These are phyloP conservation scores for Boletus insuetus DNA, from an alignment of 768 basidiomycete genomes.

Conservation along the genomic window DNA sequence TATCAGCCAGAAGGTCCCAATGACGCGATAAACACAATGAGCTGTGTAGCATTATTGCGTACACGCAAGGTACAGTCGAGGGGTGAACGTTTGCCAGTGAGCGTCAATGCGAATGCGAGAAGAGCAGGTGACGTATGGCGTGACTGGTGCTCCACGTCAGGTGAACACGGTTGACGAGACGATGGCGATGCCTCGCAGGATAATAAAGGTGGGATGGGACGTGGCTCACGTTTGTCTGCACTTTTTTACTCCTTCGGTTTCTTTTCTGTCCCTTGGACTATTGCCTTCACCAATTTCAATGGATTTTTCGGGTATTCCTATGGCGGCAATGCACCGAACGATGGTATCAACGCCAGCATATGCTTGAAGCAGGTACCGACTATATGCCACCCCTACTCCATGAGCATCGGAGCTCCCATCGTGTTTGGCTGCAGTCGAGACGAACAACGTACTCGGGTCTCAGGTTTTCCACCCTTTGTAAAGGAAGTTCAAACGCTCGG, in stretches of 20 bases:
- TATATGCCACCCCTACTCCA: no score
- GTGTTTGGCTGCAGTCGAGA: not conserved
- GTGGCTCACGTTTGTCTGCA: not conserved
- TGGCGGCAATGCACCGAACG: no score
- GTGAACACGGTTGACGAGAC: conserved; percentile 13
- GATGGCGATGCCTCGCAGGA: conserved; percentile 12
- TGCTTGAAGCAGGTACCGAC: no score
- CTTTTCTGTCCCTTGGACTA: not conserved
- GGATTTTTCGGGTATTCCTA: no score
- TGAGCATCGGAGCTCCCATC: no score
- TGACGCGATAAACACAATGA: not conserved
- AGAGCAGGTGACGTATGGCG: conserved; percentile 13
- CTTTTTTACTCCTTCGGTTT: not conserved
- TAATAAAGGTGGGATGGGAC: conserved; percentile 10
- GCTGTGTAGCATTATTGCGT: not conserved
- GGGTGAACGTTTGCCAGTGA: not conserved
- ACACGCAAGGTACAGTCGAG: not conserved
- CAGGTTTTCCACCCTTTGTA: no score
- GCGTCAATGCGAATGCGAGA: not conserved
- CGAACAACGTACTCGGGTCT: not conserved
- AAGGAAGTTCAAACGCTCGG: not conserved
- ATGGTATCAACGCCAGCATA: no score
- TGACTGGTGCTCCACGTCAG: conserved; percentile 13
- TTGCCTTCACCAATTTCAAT: no score
- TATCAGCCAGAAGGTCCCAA: not conserved